A percentile compares a stretch with the other conserved stretches of the same genome.
Evolutionary conservation across 768 basidiomycete species (phyloP).

Genomic region (Mycena venus): DNA sequence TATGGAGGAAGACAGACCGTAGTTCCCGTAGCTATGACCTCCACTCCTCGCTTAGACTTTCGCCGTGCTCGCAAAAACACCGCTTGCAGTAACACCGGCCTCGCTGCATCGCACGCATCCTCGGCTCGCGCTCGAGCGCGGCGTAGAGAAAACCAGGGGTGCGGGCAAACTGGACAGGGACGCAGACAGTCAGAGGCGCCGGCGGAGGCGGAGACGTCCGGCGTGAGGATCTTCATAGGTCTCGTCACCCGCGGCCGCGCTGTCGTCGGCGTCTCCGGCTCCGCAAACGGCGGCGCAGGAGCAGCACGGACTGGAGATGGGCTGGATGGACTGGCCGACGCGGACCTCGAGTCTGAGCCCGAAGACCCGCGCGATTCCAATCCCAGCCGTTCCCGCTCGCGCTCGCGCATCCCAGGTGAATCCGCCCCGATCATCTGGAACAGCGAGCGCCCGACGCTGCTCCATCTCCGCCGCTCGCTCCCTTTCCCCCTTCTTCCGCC

Average conservation of each 20-base stretch:
- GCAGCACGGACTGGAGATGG: conserved; percentile 47
- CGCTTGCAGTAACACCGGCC: too few species aligned
- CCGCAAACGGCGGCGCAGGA: conserved; percentile 15
- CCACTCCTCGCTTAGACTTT: too few species aligned
- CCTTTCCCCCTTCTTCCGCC: conserved; percentile 49
- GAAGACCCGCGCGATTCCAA: not conserved
- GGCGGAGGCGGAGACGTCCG: conserved; percentile 52
- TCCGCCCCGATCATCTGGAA: conserved; percentile 17
- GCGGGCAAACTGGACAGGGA: conserved; percentile 73
- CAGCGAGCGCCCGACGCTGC: conserved; percentile 49
- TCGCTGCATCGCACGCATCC: conserved; percentile 93
- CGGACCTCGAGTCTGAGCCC: conserved; percentile 29
- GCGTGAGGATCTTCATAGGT: conserved; percentile 49
- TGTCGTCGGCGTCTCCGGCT: conserved; percentile 48
- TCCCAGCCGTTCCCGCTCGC: not conserved
- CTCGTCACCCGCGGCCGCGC: conserved; percentile 49
- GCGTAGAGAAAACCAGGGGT: conserved; percentile 89
- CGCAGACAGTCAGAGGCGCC: conserved; percentile 57
- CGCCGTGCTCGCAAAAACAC: too few species aligned
- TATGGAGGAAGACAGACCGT: too few species aligned
- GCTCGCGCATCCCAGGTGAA: too few species aligned
- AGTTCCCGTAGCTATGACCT: too few species aligned
- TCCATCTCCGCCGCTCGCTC: conserved; percentile 52
- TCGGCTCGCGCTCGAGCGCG: conserved; percentile 83
- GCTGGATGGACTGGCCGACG: conserved; percentile 32